Evolutionary conservation across 116 monocot species (phyloP).

Genomic region (Phalaenopsis hybrid): DNA sequence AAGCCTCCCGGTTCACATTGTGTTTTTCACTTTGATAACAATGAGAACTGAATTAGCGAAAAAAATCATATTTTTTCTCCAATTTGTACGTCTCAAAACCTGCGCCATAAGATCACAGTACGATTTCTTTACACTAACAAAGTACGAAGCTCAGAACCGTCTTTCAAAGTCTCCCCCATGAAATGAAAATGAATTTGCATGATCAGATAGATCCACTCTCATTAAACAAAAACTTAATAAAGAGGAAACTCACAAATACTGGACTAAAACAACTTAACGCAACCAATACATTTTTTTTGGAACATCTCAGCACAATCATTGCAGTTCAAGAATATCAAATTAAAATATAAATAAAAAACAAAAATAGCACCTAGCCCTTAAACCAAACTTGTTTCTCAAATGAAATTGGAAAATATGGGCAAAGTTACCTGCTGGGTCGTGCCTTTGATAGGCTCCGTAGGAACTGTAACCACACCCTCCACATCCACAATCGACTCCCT

Average conservation of each 20-base stretch:
- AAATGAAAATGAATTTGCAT: neutral
- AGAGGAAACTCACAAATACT: neutral
- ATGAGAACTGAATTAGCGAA: neutral
- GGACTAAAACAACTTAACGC: neutral
- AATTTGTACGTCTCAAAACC: neutral
- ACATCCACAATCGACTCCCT: slow-evolving; percentile 70
- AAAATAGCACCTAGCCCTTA: neutral
- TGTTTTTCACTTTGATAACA: too few relatives aligned
- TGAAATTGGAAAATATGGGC: neutral
- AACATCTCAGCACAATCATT: neutral
- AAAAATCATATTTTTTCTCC: neutral
- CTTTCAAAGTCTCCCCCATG: neutral
- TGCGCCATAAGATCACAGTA: too few relatives aligned
- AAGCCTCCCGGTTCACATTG: too few relatives aligned
- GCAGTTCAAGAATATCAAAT: neutral
- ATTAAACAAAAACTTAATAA: neutral
- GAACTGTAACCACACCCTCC: slow-evolving; percentile 56
- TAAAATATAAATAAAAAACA: too few relatives aligned
- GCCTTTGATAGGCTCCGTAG: slow-evolving; percentile 63
- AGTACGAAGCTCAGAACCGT: neutral
- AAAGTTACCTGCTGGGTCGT: slow-evolving; percentile 68
- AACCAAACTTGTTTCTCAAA: neutral
- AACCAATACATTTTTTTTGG: neutral
- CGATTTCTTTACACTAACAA: too few relatives aligned
- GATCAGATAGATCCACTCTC: neutral